Evolutionary conservation across 768 basidiomycete species (phyloP).

Genomic region (Amyloporia xantha): DNA sequence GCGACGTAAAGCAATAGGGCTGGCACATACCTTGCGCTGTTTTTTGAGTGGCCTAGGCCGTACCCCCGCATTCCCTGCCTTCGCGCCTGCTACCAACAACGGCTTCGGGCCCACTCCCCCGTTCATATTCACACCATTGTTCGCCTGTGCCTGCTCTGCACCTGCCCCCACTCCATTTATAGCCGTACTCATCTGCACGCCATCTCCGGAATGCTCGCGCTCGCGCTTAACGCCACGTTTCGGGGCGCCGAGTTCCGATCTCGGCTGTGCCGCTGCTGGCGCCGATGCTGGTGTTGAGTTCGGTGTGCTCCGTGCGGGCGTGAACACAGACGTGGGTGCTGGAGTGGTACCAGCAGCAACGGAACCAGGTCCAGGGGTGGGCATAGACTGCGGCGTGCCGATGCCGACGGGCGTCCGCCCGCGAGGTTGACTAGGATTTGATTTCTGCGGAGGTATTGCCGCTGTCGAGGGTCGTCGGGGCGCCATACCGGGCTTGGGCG

Average conservation of each 20-base stretch:
- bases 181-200: slow-evolving; percentile 8
- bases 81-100: slow-evolving; percentile 38
- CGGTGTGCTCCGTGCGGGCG: slow-evolving; percentile 1
- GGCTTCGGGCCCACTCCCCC: slow-evolving; percentile 7
- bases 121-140: slow-evolving; percentile 17
- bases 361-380: slow-evolving; percentile 10
- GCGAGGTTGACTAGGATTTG: slow-evolving; percentile 14
- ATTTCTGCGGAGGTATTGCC: slow-evolving; percentile 15
- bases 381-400: slow-evolving; percentile 17
- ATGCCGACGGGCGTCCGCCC: slow-evolving; percentile 21
- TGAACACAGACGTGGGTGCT: slow-evolving; percentile 6
- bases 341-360: slow-evolving; percentile 3
- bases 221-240: slow-evolving; percentile 20
- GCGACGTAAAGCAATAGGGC: neutral
- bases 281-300: too few relatives aligned
- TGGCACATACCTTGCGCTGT: slow-evolving; percentile 65
- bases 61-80: slow-evolving; percentile 50
- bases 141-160: neutral
- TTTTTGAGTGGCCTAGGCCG: slow-evolving; percentile 72
- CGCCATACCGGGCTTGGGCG: slow-evolving; percentile 15
- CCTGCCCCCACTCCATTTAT: slow-evolving; percentile 6
- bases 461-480: slow-evolving; percentile 7
- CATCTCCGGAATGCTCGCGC: slow-evolving; percentile 12
- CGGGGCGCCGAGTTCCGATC: neutral
- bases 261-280: neutral